phyloP scores from a whole-genome alignment of 805 yeast genomes.

The Ogataea ramenticola region DNA sequence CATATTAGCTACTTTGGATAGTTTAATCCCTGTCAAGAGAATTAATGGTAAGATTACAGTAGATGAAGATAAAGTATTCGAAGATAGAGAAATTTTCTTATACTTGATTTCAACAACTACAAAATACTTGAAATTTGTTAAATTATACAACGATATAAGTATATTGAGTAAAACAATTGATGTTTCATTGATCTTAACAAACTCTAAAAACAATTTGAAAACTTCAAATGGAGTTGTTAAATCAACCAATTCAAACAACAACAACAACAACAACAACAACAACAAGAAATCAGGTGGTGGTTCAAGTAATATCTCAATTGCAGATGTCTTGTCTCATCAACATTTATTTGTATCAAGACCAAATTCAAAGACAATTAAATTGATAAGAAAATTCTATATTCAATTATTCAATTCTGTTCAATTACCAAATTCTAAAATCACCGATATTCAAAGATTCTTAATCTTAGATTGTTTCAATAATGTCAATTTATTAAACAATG shows the following conservation, averaged over 20 bases:
- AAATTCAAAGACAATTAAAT: conserved; percentile 26
- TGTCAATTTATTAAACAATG: conserved; percentile 18
- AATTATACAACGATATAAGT: conserved; percentile 38
- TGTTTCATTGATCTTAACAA: conserved; percentile 37
- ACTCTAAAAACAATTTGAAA: background rate
- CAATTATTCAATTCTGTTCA: conserved; percentile 39
- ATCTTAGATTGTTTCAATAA: conserved; percentile 30
- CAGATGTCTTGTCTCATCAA: conserved; percentile 64
- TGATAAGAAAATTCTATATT: conserved; percentile 40
- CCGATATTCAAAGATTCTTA: conserved; percentile 44
- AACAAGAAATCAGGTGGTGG: conserved; percentile 11
- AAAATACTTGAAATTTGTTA: conserved; percentile 16
- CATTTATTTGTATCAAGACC: conserved; percentile 42
- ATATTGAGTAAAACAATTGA: conserved; percentile 52
- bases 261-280: conserved; percentile 3
- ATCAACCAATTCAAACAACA: background rate
- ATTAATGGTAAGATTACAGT: conserved; percentile 32
- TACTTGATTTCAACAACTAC: conserved; percentile 23
- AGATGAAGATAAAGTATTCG: conserved; percentile 25
- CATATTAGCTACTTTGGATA: conserved; percentile 50
- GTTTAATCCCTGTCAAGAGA: conserved; percentile 46
- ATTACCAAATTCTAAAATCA: conserved; percentile 57
- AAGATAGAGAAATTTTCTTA: conserved; percentile 23
- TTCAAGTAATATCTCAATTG: conserved; percentile 43
- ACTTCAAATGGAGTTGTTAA: too few species aligned